Evolutionary conservation across 805 yeast species (phyloP).

Genomic region (Candida coleopterorum): DNA sequence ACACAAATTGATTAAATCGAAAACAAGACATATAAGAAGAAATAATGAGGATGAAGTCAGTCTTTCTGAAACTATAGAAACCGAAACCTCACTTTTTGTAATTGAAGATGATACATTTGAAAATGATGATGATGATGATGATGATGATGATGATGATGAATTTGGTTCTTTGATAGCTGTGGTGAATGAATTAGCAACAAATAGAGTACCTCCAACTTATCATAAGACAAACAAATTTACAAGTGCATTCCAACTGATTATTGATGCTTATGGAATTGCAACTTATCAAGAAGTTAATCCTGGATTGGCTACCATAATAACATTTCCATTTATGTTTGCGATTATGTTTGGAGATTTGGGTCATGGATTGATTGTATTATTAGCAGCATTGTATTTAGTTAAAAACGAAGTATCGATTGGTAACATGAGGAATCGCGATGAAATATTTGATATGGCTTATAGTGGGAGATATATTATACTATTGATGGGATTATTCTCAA

Average conservation of each 20-base stretch:
- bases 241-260: conserved; percentile 61
- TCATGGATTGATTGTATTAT: conserved; percentile 60
- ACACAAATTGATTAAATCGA: conserved; percentile 40
- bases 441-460: conserved; percentile 74
- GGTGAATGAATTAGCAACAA: conserved; percentile 58
- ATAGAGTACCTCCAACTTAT: conserved; percentile 66
- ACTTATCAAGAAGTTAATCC: conserved; percentile 74
- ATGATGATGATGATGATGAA: conserved; percentile 17
- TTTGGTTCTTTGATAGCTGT: conserved; percentile 31
- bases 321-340: conserved; percentile 80
- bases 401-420: conserved; percentile 49
- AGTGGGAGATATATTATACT: conserved; percentile 65
- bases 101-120: conserved; percentile 18
- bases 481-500: conserved; percentile 67
- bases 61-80: background rate
- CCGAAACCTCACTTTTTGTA: conserved; percentile 17
- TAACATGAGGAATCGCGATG: conserved; percentile 56
- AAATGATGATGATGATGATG: conserved; percentile 7
- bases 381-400: conserved; percentile 53
- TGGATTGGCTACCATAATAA: conserved; percentile 67
- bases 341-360: conserved; percentile 83
- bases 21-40: conserved; percentile 10
- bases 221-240: conserved; percentile 70
- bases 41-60: background rate
- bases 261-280: conserved; percentile 76